Percentiles rank a stretch among this genome's conserved stretches.
phyloP scores from a whole-genome alignment of 768 basidiomycete genomes.

The Albatrellus ellisii region DNA sequence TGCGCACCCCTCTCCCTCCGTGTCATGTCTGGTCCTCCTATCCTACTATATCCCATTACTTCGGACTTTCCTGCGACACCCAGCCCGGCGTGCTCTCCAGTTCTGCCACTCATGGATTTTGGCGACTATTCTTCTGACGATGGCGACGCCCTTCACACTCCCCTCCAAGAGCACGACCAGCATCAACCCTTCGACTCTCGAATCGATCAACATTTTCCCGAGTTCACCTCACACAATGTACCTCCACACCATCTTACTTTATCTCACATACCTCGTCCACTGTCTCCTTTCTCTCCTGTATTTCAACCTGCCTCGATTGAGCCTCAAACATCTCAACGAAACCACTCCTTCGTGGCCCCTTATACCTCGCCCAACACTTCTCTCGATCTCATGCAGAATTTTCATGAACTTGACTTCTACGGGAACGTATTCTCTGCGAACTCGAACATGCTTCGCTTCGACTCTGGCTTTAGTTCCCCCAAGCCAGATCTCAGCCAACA shows the following conservation, averaged over 20 bases:
- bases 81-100: constrained; percentile 6
- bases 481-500: constrained; percentile 1
- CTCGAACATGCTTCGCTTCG: neutral
- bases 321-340: neutral
- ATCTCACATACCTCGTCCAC: constrained; percentile 11
- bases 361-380: constrained; percentile 9
- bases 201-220: constrained; percentile 1
- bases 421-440: neutral
- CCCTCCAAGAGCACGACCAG: constrained; percentile 9
- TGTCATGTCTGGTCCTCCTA: constrained; percentile 1
- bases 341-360: neutral
- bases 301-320: neutral
- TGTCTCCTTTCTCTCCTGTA: constrained; percentile 9
- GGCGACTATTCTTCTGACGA: constrained; percentile 13
- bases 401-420: neutral
- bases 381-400: too few relatives aligned
- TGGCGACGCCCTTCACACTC: constrained; percentile 12
- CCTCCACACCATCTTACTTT: constrained; percentile 8
- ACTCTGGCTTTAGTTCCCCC: neutral
- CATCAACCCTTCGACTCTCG: constrained; percentile 5
- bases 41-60: too few relatives aligned
- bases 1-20: neutral
- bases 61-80: constrained; percentile 7
- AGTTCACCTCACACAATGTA: constrained; percentile 3
- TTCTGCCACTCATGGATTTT: constrained; percentile 7